These are phyloP conservation scores for Epichloe scottii DNA, from an alignment of 2,329 filamentous ascomycete species.

Conservation along the genomic window DNA sequence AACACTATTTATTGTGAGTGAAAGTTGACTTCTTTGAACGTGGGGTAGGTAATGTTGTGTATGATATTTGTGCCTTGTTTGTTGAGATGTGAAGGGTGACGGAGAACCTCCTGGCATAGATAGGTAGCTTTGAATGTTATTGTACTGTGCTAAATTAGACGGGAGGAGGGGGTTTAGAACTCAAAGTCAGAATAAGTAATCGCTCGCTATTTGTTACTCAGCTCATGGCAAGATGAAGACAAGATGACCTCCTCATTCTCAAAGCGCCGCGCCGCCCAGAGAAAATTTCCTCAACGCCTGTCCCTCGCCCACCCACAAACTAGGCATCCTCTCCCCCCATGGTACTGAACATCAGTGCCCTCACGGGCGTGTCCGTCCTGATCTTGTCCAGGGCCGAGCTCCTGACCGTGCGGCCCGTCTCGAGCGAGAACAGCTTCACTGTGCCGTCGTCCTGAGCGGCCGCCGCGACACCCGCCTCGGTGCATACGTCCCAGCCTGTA, in stretches of 20 bases:
- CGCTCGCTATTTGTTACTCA: too few species aligned
- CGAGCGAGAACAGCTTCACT: slow-evolving; percentile 36
- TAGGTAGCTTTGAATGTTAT: too few species aligned
- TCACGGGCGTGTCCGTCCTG: slow-evolving; percentile 21
- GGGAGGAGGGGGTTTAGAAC: too few species aligned
- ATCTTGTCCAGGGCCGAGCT: slow-evolving; percentile 14
- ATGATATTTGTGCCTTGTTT: too few species aligned
- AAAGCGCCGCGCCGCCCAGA: slow-evolving; percentile 20
- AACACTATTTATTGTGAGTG: background rate
- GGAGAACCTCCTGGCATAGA: too few species aligned
- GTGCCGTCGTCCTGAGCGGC: slow-evolving; percentile 39
- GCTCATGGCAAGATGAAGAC: too few species aligned
- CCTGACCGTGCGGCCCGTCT: slow-evolving; percentile 28
- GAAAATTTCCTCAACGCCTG: slow-evolving; percentile 30
- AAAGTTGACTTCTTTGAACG: too few species aligned
- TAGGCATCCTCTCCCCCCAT: slow-evolving; percentile 32
- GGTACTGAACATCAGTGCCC: slow-evolving; percentile 31
- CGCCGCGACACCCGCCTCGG: slow-evolving; percentile 36
- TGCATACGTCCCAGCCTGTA: slow-evolving; percentile 39
- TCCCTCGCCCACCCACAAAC: slow-evolving; percentile 33
- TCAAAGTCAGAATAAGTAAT: too few species aligned
- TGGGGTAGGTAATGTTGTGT: too few species aligned
- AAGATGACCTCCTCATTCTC: slow-evolving; percentile 20
- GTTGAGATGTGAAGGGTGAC: too few species aligned
- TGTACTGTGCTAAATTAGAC: too few species aligned